Evolutionary conservation across 805 yeast genomes (phyloP), one percentile per base, ranked within the genome.

Genomic region (Naumovozyma dairenensis): DNA sequence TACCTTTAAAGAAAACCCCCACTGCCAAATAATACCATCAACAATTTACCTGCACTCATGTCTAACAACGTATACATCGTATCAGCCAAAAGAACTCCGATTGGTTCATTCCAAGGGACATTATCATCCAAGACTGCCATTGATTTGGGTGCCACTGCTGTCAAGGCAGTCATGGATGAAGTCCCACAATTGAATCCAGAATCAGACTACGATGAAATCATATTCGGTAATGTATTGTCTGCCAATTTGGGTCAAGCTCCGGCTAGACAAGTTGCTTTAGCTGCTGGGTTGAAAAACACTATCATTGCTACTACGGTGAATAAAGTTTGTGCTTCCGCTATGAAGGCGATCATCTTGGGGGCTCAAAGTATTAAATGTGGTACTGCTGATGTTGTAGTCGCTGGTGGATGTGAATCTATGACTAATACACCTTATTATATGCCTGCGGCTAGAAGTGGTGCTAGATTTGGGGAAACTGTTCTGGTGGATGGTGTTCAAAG

Each of bases 391-490:
- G 78, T 92, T 39, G 92, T 92, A 29, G 81, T 92, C 45, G 93
- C 92, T 21, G 98, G 97, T 48, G 98, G 98, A 56, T 92, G 95
- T 48, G 98, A 92, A 66, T 80, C 94, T 38, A 89, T 92, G 98
- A 69, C 95, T 39, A 89, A 92, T 58, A 74, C 87, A 22, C 98
- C 98, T 35, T 89, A 87, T 71, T 89, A 89, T 59, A 55, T 84
- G 36, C 92, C 94, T 38, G 57, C 75, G 37, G 86, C 92, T 28
- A 81, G 99, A 66, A 53, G 67, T 29, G 97, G 97, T 48, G 77
- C 85, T 49, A 81, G 89, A 67, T 92, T 76, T 54, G 98, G 99
- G 50, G 89, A 83, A 44, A 62, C 77, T 34, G 47, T 67, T 16
- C 48, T 89, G 43, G 76, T 87, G 31, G 99, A 92, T 57, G 97